Evolutionary conservation across 2,329 filamentous ascomycete species (phyloP).

Genomic region (Hymenoscyphus repandus): DNA sequence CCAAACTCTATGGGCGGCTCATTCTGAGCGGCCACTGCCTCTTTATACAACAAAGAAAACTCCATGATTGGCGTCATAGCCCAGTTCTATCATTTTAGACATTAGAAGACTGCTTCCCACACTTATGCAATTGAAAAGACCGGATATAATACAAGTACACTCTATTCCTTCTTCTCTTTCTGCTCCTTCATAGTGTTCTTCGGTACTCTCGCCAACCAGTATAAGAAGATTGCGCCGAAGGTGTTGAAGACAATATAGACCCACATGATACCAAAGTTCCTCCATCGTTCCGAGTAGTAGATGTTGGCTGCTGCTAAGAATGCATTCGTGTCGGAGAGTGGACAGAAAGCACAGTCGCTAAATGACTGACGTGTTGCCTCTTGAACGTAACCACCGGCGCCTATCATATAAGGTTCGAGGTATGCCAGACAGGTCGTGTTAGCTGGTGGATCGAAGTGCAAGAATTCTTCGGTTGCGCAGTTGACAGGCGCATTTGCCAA

Average conservation of each 20-base stretch:
- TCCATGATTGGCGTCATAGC: too few relatives aligned
- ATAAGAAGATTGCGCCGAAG: constrained; percentile 45
- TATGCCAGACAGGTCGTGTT: constrained; percentile 57
- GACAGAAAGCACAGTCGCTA: constrained; percentile 49
- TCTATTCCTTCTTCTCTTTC: constrained; percentile 14
- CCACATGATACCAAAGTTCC: constrained; percentile 58
- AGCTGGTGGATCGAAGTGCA: constrained; percentile 54
- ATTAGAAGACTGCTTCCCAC: too few relatives aligned
- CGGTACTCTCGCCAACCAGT: constrained; percentile 45
- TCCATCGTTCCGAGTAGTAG: constrained; percentile 56
- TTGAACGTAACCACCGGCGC: constrained; percentile 21
- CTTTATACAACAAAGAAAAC: too few relatives aligned
- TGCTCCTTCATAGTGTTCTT: constrained; percentile 27
- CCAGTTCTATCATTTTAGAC: too few relatives aligned
- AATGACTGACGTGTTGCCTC: constrained; percentile 39
- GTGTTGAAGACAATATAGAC: constrained; percentile 47
- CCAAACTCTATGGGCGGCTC: too few relatives aligned
- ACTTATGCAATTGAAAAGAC: too few relatives aligned
- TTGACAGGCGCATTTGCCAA: constrained; percentile 60
- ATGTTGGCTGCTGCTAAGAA: constrained; percentile 45
- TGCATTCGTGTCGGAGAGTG: constrained; percentile 44
- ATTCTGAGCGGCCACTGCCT: too few relatives aligned
- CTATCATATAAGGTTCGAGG: constrained; percentile 46
- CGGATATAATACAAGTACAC: neutral
- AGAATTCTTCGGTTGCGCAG: constrained; percentile 65